Evolutionary conservation across 176 grass and related monocot species (phyloP).

Genomic region (Avena eriantha): DNA sequence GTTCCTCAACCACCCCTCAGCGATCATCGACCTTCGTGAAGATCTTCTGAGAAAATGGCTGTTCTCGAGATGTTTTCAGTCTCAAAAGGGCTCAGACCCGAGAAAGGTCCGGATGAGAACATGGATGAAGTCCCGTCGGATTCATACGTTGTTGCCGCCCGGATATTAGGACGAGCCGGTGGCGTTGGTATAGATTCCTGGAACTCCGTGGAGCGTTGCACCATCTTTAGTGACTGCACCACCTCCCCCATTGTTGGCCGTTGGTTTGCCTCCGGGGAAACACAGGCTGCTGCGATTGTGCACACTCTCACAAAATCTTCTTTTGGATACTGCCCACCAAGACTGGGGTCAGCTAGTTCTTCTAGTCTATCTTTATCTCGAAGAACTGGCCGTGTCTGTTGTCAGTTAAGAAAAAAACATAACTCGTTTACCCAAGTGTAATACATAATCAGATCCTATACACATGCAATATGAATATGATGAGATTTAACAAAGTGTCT

Average conservation of each 20-base stretch:
- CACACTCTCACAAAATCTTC: conserved; percentile 96
- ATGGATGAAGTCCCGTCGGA: conserved; percentile 96
- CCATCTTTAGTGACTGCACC: conserved; percentile 99
- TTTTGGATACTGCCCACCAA: conserved; percentile 74
- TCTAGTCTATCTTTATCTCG: conserved; percentile 84
- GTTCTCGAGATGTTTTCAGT: conserved; percentile 80
- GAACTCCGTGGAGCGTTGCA: conserved; percentile 71
- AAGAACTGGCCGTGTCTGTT: conserved; percentile 85
- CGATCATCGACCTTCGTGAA: conserved; percentile 89
- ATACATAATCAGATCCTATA: background rate
- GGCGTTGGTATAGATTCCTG: conserved; percentile 75
- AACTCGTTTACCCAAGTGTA: background rate
- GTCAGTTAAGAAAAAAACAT: conserved; percentile 3
- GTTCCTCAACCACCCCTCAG: background rate
- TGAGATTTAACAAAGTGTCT: background rate
- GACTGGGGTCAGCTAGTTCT: conserved; percentile 79
- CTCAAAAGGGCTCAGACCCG: conserved; percentile 88
- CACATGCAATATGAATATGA: background rate
- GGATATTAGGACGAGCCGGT: conserved; percentile 52
- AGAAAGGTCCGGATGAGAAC: conserved; percentile 98
- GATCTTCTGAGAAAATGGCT: conserved; percentile 87
- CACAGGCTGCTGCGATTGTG: conserved; percentile 96
- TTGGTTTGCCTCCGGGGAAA: conserved; percentile 88
- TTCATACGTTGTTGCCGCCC: conserved; percentile 67
- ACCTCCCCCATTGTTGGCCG: conserved; percentile 98